Conservation (phyloP, 2,329 filamentous ascomycete species). For the Ceratocystis ficicola region DNA sequence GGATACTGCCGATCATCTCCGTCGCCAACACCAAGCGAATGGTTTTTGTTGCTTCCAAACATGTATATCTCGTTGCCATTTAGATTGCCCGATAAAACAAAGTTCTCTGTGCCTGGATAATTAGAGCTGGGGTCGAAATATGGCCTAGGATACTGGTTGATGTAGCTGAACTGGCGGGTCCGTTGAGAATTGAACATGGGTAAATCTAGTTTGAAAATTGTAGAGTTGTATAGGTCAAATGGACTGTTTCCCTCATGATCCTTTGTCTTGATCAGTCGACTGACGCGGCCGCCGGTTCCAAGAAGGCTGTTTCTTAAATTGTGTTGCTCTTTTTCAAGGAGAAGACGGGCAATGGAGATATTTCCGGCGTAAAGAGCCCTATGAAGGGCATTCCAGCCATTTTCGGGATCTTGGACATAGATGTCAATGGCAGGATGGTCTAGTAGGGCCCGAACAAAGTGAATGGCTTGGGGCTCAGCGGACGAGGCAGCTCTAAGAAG, state of each 20-base stretch:
- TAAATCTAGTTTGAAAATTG: slow-evolving; percentile 61
- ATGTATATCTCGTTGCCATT: slow-evolving; percentile 76
- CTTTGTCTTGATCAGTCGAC: slow-evolving; percentile 82
- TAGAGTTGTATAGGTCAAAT: slow-evolving; percentile 82
- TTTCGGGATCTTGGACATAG: slow-evolving; percentile 78
- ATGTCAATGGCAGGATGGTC: slow-evolving; percentile 75
- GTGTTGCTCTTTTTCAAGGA: slow-evolving; percentile 63
- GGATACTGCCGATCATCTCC: slow-evolving; percentile 90
- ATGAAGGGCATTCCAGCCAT: slow-evolving; percentile 91
- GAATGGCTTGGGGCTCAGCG: slow-evolving; percentile 51
- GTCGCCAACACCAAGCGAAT: slow-evolving; percentile 86
- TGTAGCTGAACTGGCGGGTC: not conserved
- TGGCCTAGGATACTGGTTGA: slow-evolving; percentile 37
- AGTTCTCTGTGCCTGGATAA: not conserved
- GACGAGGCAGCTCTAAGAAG: slow-evolving; percentile 77
- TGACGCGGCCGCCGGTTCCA: slow-evolving; percentile 48
- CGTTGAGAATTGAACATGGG: slow-evolving; percentile 33
- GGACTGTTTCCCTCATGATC: slow-evolving; percentile 91
- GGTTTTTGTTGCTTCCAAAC: slow-evolving; percentile 93
- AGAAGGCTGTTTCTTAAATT: slow-evolving; percentile 26
- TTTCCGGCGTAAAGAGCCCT: slow-evolving; percentile 84
- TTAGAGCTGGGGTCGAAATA: slow-evolving; percentile 35
- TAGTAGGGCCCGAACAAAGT: slow-evolving; percentile 67
- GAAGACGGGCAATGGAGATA: slow-evolving; percentile 67
- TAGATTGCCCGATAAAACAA: not conserved